Evolutionary conservation across 768 basidiomycete species (phyloP), one percentile per base, ranked within the genome.

Genomic region (Naganishia kalamii): DNA sequence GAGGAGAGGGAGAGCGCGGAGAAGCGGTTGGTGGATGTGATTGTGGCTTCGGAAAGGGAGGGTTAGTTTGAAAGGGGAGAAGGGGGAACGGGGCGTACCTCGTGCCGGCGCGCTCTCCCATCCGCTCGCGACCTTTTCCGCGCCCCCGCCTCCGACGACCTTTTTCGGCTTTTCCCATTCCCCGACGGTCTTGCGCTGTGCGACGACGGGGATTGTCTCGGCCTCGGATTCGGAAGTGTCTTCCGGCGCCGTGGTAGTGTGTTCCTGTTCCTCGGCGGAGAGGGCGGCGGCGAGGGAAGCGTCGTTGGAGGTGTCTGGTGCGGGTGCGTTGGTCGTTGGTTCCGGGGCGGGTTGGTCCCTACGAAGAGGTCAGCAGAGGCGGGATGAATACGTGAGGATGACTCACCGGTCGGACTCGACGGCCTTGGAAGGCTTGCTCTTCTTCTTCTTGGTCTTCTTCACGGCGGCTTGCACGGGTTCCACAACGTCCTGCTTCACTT

Each of bases 91-190:
- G 43, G 4, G 40, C 25, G 37, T 27, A 64, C 63, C 51, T 37
- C 51, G 37, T 17, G 44, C 44, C 4, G 50, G n/a, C 54, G 51
- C 63, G 12, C 40, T 32, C 15, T 33, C 63, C 50, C 30, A 43
- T 54, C n/a, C 44, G 37, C 35, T 30, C 12, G 50, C 35, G 10
- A 35, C 49, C 47, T 63, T 64, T 25, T 40, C 63, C 49, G 43
- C 43, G 12, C 30, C 49, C 13, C 40, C 19, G 27, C 50, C 50
- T 37, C 63, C 63, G 3, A 64, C 63, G 13, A 50, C 32, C 63
- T 64, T 64, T 35, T 64, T 64, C 7, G 63, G 63, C 29, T 52
- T 48, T 52, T 64, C 63, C 63, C 63, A 64, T 2, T 33, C 63
- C 17, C 52, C 63, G 11, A 19, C 50, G 17, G 19, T 40, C 48